Conservation (phyloP, 176 grass and related monocot species). For the Zizania latifolia region DNA sequence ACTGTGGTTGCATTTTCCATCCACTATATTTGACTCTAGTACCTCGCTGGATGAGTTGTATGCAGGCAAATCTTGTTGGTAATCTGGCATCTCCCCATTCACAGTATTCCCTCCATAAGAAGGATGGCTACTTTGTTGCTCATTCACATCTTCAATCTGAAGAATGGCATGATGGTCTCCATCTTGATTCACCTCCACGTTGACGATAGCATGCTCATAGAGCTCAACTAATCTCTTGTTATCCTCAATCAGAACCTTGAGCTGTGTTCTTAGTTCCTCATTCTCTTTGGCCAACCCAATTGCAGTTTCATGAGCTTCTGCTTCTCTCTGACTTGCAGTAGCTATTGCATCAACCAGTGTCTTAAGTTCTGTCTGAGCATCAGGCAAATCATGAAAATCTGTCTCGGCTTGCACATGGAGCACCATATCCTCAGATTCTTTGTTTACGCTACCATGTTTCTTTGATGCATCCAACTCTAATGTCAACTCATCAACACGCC, state of each 20-base stretch:
- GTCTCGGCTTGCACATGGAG: constrained; percentile 21
- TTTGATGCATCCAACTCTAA: constrained; percentile 43
- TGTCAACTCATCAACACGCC: constrained; percentile 65
- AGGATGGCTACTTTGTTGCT: constrained; percentile 26
- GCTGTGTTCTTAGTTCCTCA: constrained; percentile 58
- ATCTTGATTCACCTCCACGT: constrained; percentile 24
- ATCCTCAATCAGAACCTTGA: constrained; percentile 63
- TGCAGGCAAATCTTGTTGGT: constrained; percentile 1
- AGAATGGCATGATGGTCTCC: background rate
- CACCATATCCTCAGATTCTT: constrained; percentile 22
- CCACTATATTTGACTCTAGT: background rate
- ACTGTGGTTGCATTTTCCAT: constrained; percentile 19
- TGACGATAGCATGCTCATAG: constrained; percentile 45
- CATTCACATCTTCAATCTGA: constrained; percentile 13
- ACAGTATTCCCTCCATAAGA: background rate
- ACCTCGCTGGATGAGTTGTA: constrained; percentile 21
- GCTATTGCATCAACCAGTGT: constrained; percentile 92
- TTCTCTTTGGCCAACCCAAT: constrained; percentile 87
- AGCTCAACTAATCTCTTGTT: constrained; percentile 65
- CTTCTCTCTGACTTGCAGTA: constrained; percentile 89
- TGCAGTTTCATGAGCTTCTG: constrained; percentile 89
- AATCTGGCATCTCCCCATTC: background rate
- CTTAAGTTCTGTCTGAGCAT: constrained; percentile 86
- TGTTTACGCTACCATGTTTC: constrained; percentile 17
- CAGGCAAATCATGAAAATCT: constrained; percentile 21